These are phyloP conservation scores for Apiospora marii DNA, from an alignment of 2,329 filamentous ascomycete species.

Conservation along the genomic window DNA sequence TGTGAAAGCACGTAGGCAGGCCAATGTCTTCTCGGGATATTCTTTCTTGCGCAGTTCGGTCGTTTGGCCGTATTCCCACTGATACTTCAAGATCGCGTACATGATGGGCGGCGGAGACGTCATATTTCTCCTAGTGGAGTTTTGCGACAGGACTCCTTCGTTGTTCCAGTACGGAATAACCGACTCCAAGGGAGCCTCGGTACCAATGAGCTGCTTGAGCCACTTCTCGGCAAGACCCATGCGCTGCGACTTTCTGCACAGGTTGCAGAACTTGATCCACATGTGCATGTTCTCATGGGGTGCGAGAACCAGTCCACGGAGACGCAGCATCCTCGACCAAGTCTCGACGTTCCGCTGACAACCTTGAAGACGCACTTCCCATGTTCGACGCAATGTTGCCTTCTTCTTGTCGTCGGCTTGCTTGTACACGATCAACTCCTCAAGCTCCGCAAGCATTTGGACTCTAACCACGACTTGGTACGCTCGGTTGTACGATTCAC, in stretches of 20 bases:
- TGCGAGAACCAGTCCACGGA: constrained; percentile 89
- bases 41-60: constrained; percentile 50
- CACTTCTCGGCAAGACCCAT: constrained; percentile 96
- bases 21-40: constrained; percentile 62
- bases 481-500: constrained; percentile 96
- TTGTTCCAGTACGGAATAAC: constrained; percentile 68
- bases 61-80: constrained; percentile 86
- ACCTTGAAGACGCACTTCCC: constrained; percentile 93
- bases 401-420: constrained; percentile 90
- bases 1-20: constrained; percentile 68
- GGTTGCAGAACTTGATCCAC: constrained; percentile 99
- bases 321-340: constrained; percentile 97
- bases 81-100: constrained; percentile 96
- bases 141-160: not conserved
- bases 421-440: constrained; percentile 98
- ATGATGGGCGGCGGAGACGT: constrained; percentile 75
- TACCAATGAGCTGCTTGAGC: constrained; percentile 86
- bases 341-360: constrained; percentile 98
- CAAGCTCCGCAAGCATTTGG: constrained; percentile 97
- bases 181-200: constrained; percentile 67
- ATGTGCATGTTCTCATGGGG: constrained; percentile 96
- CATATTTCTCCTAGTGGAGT: not conserved
- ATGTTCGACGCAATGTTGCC: constrained; percentile 89
- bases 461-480: constrained; percentile 98
- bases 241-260: constrained; percentile 94